Conservation (phyloP, 306 rosid genomes). For the Cucurbita pepo region DNA sequence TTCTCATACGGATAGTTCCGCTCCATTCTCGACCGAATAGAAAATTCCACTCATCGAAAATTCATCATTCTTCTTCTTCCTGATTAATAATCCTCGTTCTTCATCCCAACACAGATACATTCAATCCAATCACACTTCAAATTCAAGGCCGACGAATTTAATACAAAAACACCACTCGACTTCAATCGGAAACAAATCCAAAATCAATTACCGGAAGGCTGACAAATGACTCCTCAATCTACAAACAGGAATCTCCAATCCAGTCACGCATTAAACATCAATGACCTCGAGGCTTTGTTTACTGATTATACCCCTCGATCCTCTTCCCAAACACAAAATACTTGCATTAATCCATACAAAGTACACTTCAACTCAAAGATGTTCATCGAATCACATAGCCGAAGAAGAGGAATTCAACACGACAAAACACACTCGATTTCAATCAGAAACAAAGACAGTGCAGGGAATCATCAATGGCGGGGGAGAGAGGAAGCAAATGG, state of each 20-base stretch:
- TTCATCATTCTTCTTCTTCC: neutral
- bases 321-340: neutral
- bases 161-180: neutral
- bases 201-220: no score
- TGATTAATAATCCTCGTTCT: neutral
- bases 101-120: neutral
- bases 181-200: neutral
- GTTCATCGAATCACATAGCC: neutral
- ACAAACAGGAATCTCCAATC: neutral
- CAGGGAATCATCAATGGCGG: neutral
- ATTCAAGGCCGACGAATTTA: neutral
- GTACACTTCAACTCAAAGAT: neutral
- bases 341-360: neutral
- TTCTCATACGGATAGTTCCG: constrained; percentile 27
- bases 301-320: neutral
- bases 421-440: neutral
- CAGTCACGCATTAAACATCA: neutral
- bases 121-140: neutral
- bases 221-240: neutral
- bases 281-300: neutral
- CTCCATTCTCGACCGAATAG: constrained; percentile 5
- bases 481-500: constrained; percentile 14
- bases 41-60: neutral
- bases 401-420: neutral
- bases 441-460: neutral